Conservation (phyloP, 2,329 filamentous ascomycete species). For the Aspergillus sp. region DNA sequence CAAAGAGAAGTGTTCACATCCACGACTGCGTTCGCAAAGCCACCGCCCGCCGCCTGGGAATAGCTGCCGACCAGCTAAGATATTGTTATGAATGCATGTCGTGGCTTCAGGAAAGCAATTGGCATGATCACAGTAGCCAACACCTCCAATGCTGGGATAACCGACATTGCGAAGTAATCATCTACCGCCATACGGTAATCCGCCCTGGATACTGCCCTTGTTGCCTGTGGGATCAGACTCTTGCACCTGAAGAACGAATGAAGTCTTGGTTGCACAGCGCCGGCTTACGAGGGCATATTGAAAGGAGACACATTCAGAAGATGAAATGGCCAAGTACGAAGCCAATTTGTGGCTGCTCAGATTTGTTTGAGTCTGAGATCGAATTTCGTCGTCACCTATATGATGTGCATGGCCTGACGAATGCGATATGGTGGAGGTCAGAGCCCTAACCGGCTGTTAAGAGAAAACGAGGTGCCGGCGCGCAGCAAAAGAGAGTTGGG, state of each 20-base stretch:
- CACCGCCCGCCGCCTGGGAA: too few relatives aligned
- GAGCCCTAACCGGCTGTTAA: constrained; percentile 5
- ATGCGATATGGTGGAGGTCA: not conserved
- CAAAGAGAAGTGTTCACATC: too few relatives aligned
- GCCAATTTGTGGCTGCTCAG: constrained; percentile 4
- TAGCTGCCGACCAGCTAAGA: too few relatives aligned
- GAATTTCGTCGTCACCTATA: constrained; percentile 6
- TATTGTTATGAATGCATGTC: constrained; percentile 17
- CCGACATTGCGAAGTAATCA: constrained; percentile 15
- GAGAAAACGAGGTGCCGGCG: too few relatives aligned
- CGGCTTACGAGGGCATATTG: not conserved
- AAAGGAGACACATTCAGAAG: constrained; percentile 3
- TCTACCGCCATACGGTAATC: constrained; percentile 11
- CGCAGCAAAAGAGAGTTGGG: too few relatives aligned
- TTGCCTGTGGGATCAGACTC: constrained; percentile 4
- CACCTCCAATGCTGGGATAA: constrained; percentile 15
- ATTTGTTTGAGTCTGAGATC: not conserved
- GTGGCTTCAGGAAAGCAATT: constrained; percentile 2
- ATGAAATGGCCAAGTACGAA: not conserved
- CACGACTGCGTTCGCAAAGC: too few relatives aligned
- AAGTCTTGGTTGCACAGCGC: constrained; percentile 2
- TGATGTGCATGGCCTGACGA: constrained; percentile 5
- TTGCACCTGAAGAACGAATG: not conserved
- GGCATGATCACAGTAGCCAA: not conserved
- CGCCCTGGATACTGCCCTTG: constrained; percentile 9